Conservation (phyloP, 2,329 filamentous ascomycete species). For the Periconia sp. region DNA sequence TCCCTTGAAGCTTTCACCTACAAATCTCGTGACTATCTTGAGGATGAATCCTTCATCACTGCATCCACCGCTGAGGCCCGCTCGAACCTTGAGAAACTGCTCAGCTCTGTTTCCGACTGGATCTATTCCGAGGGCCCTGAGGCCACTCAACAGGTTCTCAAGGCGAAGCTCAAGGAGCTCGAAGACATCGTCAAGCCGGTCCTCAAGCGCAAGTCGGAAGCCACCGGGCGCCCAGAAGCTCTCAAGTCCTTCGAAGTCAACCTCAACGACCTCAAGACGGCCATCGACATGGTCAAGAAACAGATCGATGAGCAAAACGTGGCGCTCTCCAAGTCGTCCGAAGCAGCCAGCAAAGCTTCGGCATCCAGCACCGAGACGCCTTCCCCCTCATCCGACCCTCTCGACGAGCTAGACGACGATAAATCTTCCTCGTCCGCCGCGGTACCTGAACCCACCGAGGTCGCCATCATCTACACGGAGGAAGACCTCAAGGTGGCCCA, state of each 20-base stretch:
- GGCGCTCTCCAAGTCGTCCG: slow-evolving; percentile 45
- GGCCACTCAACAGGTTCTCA: slow-evolving; percentile 73
- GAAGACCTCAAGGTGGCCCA: slow-evolving; percentile 71
- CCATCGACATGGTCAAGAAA: slow-evolving; percentile 69
- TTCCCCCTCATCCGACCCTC: slow-evolving; percentile 48
- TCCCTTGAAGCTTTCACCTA: slow-evolving; percentile 94
- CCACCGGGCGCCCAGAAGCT: slow-evolving; percentile 68
- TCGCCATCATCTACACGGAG: slow-evolving; percentile 63
- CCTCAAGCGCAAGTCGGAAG: slow-evolving; percentile 73
- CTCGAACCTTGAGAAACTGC: slow-evolving; percentile 65
- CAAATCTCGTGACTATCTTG: slow-evolving; percentile 78
- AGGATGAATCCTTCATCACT: slow-evolving; percentile 72
- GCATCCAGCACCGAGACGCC: slow-evolving; percentile 45
- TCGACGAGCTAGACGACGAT: slow-evolving; percentile 67
- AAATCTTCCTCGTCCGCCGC: slow-evolving; percentile 39
- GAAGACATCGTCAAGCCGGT: slow-evolving; percentile 78
- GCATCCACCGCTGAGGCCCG: slow-evolving; percentile 71
- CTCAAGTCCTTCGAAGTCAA: slow-evolving; percentile 68
- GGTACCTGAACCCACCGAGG: slow-evolving; percentile 29
- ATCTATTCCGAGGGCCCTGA: slow-evolving; percentile 82
- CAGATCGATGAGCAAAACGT: slow-evolving; percentile 72
- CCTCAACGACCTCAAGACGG: slow-evolving; percentile 70
- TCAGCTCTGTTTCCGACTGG: slow-evolving; percentile 79
- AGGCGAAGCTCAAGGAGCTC: slow-evolving; percentile 73
- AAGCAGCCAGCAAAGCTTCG: slow-evolving; percentile 46